phyloP scores from a whole-genome alignment of 371 early-diverging fungal species.

The Mortierella sp. region DNA sequence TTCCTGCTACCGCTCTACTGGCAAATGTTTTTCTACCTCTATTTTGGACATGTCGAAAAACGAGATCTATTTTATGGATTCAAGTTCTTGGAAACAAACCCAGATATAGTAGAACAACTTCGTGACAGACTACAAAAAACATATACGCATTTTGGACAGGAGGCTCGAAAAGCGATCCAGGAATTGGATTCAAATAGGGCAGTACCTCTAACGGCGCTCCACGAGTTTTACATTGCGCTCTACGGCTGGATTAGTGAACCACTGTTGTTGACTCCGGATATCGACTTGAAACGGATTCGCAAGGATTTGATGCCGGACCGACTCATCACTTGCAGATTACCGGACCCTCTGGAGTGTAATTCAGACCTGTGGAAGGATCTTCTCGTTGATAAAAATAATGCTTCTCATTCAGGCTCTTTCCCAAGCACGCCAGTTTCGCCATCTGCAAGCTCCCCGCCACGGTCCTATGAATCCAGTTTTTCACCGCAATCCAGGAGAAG shows the following conservation, averaged over 20 bases:
- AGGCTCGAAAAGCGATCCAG: constrained; percentile 42
- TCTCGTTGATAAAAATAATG: constrained; percentile 23
- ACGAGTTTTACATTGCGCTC: constrained; percentile 69
- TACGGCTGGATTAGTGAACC: constrained; percentile 74
- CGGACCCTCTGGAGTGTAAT: constrained; percentile 54
- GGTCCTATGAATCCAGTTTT: background rate
- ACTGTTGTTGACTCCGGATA: constrained; percentile 50
- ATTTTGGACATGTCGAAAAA: constrained; percentile 63
- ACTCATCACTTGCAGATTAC: constrained; percentile 52
- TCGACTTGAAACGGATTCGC: constrained; percentile 58
- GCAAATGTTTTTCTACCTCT: constrained; percentile 77
- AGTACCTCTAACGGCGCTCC: constrained; percentile 50
- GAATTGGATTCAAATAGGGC: constrained; percentile 18
- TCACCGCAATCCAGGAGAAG: constrained; percentile 5
- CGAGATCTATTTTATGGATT: constrained; percentile 60
- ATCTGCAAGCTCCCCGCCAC: background rate
- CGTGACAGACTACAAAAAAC: constrained; percentile 62
- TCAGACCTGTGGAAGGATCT: constrained; percentile 62
- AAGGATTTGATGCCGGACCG: constrained; percentile 57
- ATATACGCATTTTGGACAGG: constrained; percentile 63
- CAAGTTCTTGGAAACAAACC: constrained; percentile 64
- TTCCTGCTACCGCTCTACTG: constrained; percentile 66
- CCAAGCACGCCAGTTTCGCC: background rate
- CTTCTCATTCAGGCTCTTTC: background rate
- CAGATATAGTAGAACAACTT: constrained; percentile 61